Conservation (phyloP, 2,329 filamentous ascomycete genomes). For the Calonectria multiphialidica region DNA sequence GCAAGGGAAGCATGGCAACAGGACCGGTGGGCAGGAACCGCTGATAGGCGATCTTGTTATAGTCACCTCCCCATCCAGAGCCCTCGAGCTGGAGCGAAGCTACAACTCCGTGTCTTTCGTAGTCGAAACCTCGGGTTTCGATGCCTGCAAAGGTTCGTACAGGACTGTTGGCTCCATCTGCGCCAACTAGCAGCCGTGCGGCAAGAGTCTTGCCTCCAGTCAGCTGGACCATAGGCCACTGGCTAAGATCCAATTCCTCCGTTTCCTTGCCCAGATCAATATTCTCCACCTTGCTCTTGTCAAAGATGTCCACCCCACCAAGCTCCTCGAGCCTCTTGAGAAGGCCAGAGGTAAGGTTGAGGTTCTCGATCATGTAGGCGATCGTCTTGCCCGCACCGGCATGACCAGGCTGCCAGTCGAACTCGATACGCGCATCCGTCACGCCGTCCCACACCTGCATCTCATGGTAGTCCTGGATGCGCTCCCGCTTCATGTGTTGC, state of each 20-base stretch:
- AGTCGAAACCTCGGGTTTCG: slow-evolving; percentile 90
- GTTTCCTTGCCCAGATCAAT: slow-evolving; percentile 81
- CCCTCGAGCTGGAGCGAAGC: slow-evolving; percentile 84
- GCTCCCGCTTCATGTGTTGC: slow-evolving; percentile 77
- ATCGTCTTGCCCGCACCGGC: slow-evolving; percentile 72
- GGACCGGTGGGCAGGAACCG: slow-evolving; percentile 94
- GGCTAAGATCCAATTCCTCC: slow-evolving; percentile 79
- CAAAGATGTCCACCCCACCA: slow-evolving; percentile 77
- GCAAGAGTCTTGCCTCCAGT: slow-evolving; percentile 76
- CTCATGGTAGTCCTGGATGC: slow-evolving; percentile 89
- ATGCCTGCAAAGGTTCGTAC: slow-evolving; percentile 93
- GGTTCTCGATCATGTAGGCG: slow-evolving; percentile 97
- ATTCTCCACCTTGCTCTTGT: slow-evolving; percentile 81
- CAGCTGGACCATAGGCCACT: slow-evolving; percentile 88
- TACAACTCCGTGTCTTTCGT: slow-evolving; percentile 89
- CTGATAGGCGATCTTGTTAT: slow-evolving; percentile 86
- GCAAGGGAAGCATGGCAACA: slow-evolving; percentile 90
- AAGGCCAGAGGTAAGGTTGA: slow-evolving; percentile 86
- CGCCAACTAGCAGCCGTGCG: slow-evolving; percentile 89
- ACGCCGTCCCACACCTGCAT: slow-evolving; percentile 99
- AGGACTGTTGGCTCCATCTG: slow-evolving; percentile 94
- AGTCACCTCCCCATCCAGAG: slow-evolving; percentile 64
- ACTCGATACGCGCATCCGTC: slow-evolving; percentile 87
- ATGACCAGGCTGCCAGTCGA: slow-evolving; percentile 74
- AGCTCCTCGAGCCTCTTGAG: slow-evolving; percentile 79